Evolutionary conservation across 352 stramenopile genomes (phyloP).

Genomic region (Phytopythium montanum): DNA sequence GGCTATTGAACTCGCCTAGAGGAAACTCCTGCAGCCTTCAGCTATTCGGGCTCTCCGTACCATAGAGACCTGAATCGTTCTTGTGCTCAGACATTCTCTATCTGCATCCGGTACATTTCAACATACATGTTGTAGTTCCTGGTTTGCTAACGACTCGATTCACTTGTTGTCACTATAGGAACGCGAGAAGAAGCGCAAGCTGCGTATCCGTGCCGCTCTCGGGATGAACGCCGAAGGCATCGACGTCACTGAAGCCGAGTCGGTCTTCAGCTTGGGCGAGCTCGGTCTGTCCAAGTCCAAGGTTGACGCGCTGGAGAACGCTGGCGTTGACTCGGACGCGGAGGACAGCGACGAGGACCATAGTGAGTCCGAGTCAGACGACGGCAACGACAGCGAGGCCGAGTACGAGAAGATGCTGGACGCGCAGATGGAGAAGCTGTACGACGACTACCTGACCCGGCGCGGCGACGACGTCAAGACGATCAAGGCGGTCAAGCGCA

Average conservation of each 20-base stretch:
- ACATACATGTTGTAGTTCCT: background rate
- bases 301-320: slow-evolving; percentile 77
- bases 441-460: slow-evolving; percentile 76
- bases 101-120: background rate
- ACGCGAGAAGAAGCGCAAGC: slow-evolving; percentile 82
- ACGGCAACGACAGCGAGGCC: slow-evolving; percentile 63
- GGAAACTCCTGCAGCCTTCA: slow-evolving; percentile 81
- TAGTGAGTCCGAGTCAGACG: slow-evolving; percentile 26
- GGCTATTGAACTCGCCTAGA: slow-evolving; percentile 90
- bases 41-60: slow-evolving; percentile 77
- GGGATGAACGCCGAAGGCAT: slow-evolving; percentile 85
- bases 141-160: slow-evolving; percentile 9
- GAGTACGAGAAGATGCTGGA: slow-evolving; percentile 82
- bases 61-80: slow-evolving; percentile 84
- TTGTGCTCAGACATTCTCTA: slow-evolving; percentile 82
- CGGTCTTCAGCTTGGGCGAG: slow-evolving; percentile 78
- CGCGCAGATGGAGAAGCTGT: slow-evolving; percentile 82
- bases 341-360: slow-evolving; percentile 25
- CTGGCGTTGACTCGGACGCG: slow-evolving; percentile 33
- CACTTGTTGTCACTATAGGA: slow-evolving; percentile 38
- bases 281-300: slow-evolving; percentile 75
- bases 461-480: slow-evolving; percentile 81
- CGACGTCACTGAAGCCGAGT: slow-evolving; percentile 75
- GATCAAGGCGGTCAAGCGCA: slow-evolving; percentile 81
- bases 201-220: slow-evolving; percentile 71